Base-by-base conservation (phyloP, 192 early-diverging fungal species). In the Helicostylum pulchrum region DNA sequence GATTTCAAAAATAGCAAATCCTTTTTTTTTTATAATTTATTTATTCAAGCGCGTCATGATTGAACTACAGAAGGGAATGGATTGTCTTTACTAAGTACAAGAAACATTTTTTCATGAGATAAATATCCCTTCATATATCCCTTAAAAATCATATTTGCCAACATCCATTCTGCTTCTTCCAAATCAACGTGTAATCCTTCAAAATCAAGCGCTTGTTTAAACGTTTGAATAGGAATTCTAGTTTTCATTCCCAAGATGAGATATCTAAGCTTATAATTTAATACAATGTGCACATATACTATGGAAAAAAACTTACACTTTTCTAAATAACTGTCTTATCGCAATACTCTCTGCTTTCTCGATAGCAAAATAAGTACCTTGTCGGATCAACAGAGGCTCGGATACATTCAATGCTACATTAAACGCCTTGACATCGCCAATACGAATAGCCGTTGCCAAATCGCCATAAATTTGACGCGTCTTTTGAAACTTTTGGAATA, bases 71-170 rank as follows among this genome's bases (percentile, higher is more conserved):
- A 58, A 21, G 95, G 95, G 61, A 97, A 97, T 4, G 95, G 87
- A 50, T 89, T 80, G 32, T 84, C 77, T 30, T 83, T 81, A 70
- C 87, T 89, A 12, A 94, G 72, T 10, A 97, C 95, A 6, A 90
- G 75, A 21, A 85, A 78, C 12, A 81, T 75, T 48, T 88, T 83
- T 54, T 92, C 90, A 61, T 92, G 88, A 1, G 92, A 88, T 42
- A 97, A 30, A 73, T 97, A 96, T 3, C 94, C 94, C 49, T 90
- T 90, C 10, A 97, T 83, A 66, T 86, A 93, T 2, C 91, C 93
- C 78, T 89, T 90, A 71, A 85, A 86, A 46, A 99, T 90, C 88
- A 96, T 88, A 61, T 88, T 89, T 2, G 94, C 94, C 34, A 99
- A 70, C 56, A 91, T 84, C 66, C 94, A 93, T 66, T 91, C 92